phyloP scores from a whole-genome alignment of 106 monocot genomes.

The Narthecium ossifragum region DNA sequence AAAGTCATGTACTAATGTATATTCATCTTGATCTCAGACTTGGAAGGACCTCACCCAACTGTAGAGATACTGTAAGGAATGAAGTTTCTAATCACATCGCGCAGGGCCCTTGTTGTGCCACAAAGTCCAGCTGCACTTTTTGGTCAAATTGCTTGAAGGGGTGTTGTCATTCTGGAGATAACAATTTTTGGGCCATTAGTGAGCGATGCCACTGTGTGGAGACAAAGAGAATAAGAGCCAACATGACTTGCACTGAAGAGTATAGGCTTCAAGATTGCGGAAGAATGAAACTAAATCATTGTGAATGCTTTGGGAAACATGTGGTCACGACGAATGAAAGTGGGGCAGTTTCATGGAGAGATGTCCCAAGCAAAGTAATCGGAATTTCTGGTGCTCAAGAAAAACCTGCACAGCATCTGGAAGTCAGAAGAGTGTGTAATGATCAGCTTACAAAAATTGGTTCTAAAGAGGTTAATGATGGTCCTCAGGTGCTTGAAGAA shows the following conservation, averaged over 20 bases:
- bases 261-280: conserved; percentile 13
- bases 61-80: conserved; percentile 12
- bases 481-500: conserved; percentile 13
- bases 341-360: conserved; percentile 27
- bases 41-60: neutral
- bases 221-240: conserved; percentile 1
- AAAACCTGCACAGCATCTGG: too few relatives aligned
- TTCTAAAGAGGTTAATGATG: conserved; percentile 18
- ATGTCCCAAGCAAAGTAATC: conserved; percentile 30
- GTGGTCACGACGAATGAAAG: conserved; percentile 14
- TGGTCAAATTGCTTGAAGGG: conserved; percentile 25
- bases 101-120: conserved; percentile 8
- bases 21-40: conserved; percentile 10
- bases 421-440: too few relatives aligned
- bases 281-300: conserved; percentile 11
- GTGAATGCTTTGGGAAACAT: conserved; percentile 26
- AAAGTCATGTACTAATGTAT: too few relatives aligned
- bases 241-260: conserved; percentile 16
- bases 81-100: conserved; percentile 29
- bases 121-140: conserved; percentile 27
- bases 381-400: too few relatives aligned
- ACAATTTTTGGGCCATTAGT: conserved; percentile 7
- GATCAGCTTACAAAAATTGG: conserved; percentile 4
- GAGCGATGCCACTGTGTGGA: conserved; percentile 20
- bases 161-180: conserved; percentile 10